Conservation (phyloP, 164 flowering plant genomes). For the Vitis cinerea region DNA sequence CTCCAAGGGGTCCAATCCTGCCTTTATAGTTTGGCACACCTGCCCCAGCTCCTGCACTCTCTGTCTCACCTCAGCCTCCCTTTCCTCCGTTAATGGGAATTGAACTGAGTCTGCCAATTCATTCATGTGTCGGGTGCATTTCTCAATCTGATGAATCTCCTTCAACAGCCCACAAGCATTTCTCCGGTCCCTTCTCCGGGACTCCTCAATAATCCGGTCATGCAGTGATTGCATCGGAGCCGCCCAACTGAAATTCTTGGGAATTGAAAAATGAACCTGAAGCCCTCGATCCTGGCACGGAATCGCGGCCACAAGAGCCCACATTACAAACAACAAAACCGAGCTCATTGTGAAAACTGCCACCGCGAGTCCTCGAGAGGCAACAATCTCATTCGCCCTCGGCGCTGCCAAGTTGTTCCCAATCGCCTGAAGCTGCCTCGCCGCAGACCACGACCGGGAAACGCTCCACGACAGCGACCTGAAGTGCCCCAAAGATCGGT, state of each 20-base stretch:
- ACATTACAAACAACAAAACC: constrained; percentile 70
- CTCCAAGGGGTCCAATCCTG: constrained; percentile 78
- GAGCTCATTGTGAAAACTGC: constrained; percentile 74
- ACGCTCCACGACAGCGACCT: constrained; percentile 94
- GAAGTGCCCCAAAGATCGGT: constrained; percentile 48
- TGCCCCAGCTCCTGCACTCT: constrained; percentile 49
- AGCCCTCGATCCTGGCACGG: constrained; percentile 97
- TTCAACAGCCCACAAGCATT: constrained; percentile 69
- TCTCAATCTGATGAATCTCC: constrained; percentile 82
- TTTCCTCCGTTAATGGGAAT: constrained; percentile 65
- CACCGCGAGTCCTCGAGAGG: constrained; percentile 61
- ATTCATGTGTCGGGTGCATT: constrained; percentile 48
- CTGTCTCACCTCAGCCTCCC: constrained; percentile 59
- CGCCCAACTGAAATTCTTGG: constrained; percentile 72
- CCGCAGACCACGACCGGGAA: constrained; percentile 83
- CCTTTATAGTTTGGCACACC: constrained; percentile 49
- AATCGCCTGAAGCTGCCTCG: constrained; percentile 85
- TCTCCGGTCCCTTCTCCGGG: constrained; percentile 71
- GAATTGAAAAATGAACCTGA: constrained; percentile 61
- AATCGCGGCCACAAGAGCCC: constrained; percentile 93
- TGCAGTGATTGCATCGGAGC: constrained; percentile 58
- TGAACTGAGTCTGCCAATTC: constrained; percentile 63
- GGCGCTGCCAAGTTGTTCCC: constrained; percentile 65
- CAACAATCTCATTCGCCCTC: constrained; percentile 48
- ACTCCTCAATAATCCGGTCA: constrained; percentile 77